A percentile compares a stretch with the other conserved stretches of the same genome.
Evolutionary conservation across 2,329 filamentous ascomycete species (phyloP).

Genomic region (Ophiostoma pallidulum): DNA sequence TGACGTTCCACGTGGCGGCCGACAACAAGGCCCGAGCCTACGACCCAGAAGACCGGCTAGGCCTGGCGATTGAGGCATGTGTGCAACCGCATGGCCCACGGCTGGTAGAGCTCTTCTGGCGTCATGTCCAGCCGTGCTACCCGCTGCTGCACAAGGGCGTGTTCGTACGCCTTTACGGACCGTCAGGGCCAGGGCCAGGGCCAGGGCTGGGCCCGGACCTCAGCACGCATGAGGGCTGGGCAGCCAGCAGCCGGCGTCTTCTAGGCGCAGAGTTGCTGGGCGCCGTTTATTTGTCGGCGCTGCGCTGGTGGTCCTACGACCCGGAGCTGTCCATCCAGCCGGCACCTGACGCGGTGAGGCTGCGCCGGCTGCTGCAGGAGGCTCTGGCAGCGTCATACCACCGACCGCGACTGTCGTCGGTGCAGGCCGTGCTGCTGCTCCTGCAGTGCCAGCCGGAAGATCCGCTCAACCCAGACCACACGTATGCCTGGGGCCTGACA

Average conservation of each 20-base stretch:
- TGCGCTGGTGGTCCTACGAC: conserved; percentile 46
- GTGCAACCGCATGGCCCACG: conserved; percentile 49
- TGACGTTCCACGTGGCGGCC: conserved; percentile 26
- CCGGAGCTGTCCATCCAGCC: conserved; percentile 30
- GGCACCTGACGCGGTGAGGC: conserved; percentile 27
- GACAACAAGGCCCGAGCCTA: conserved; percentile 23
- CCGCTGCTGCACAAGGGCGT: conserved; percentile 43
- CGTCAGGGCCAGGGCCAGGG: no score
- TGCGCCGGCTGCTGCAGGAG: conserved; percentile 26
- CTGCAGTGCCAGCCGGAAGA: conserved; percentile 29
- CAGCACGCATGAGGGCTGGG: background rate
- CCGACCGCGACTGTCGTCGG: conserved; percentile 32
- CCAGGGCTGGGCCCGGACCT: no score
- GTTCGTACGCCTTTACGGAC: conserved; percentile 42
- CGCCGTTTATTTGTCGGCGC: conserved; percentile 45
- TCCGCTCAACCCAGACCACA: conserved; percentile 27
- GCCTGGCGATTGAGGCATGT: conserved; percentile 44
- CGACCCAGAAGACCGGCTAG: conserved; percentile 19
- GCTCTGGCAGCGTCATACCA: conserved; percentile 27
- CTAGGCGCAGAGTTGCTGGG: conserved; percentile 42
- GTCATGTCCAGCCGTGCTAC: conserved; percentile 41
- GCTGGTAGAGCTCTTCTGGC: conserved; percentile 53
- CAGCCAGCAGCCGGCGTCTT: no score
- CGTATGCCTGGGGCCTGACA: conserved; percentile 30
- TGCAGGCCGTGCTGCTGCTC: conserved; percentile 34